phyloP scores from a whole-genome alignment of 202 grass and related monocot species.

The Schoenoplectus triqueter region DNA sequence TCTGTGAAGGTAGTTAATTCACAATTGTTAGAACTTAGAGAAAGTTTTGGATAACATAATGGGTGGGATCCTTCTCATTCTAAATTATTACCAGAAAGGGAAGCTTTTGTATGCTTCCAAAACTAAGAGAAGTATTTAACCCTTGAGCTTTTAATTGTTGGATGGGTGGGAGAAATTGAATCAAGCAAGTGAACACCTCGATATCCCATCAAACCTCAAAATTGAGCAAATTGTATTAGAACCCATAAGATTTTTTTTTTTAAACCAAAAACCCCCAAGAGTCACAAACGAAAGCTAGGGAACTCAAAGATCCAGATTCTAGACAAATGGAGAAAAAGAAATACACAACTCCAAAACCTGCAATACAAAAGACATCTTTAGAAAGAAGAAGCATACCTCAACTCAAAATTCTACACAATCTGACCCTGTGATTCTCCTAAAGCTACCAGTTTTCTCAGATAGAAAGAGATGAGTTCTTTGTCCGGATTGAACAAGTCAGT shows the following conservation, averaged over 20 bases:
- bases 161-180: no score
- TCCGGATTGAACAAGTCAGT: neutral
- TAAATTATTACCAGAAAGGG: constrained; percentile 5
- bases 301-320: neutral
- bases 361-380: constrained; percentile 9
- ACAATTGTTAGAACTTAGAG: constrained; percentile 6
- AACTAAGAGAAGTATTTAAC: neutral
- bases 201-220: neutral
- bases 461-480: neutral
- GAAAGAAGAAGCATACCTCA: constrained; percentile 17
- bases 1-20: constrained; percentile 10
- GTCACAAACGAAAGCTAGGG: neutral
- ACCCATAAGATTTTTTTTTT: neutral
- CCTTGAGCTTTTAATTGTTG: no score
- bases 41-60: neutral
- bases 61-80: neutral
- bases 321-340: neutral
- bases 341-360: neutral
- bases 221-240: constrained; percentile 22
- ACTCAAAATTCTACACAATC: neutral
- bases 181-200: no score
- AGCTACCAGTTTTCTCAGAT: neutral
- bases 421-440: neutral
- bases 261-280: neutral
- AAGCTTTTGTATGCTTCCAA: neutral